phyloP scores from a whole-genome alignment of 805 yeast species.

The Suhomyces xylopsoci region DNA sequence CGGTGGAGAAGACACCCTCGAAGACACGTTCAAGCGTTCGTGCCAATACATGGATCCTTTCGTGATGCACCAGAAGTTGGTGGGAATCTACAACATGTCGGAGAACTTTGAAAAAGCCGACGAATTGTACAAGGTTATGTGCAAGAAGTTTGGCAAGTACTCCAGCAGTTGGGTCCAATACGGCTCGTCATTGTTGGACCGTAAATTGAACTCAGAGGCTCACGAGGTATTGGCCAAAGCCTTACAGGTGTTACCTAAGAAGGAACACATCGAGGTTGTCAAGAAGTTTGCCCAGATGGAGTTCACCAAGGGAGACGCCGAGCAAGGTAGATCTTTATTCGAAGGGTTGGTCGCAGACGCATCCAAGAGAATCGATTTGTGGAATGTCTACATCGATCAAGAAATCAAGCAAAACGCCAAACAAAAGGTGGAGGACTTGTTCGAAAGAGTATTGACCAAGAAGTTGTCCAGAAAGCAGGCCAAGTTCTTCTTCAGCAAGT shows the following conservation, averaged over 20 bases:
- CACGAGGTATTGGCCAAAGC: slow-evolving; percentile 75
- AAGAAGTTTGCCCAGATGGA: slow-evolving; percentile 88
- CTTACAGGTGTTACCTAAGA: slow-evolving; percentile 64
- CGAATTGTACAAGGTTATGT: slow-evolving; percentile 58
- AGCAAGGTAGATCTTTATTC: slow-evolving; percentile 90
- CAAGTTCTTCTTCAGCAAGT: slow-evolving; percentile 88
- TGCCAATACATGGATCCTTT: slow-evolving; percentile 90
- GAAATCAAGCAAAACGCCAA: slow-evolving; percentile 74
- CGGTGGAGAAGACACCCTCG: slow-evolving; percentile 80
- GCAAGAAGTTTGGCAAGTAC: slow-evolving; percentile 73
- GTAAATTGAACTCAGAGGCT: slow-evolving; percentile 55
- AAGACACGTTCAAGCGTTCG: slow-evolving; percentile 77
- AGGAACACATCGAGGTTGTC: slow-evolving; percentile 75
- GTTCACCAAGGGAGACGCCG: slow-evolving; percentile 82
- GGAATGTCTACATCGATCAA: slow-evolving; percentile 95
- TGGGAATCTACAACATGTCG: slow-evolving; percentile 69
- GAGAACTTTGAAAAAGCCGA: slow-evolving; percentile 73
- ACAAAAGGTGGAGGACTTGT: slow-evolving; percentile 68
- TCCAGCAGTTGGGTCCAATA: slow-evolving; percentile 77
- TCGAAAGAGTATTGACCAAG: slow-evolving; percentile 70
- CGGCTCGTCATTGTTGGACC: slow-evolving; percentile 71
- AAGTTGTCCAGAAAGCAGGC: slow-evolving; percentile 86
- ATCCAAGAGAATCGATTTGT: slow-evolving; percentile 86
- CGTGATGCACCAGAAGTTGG: slow-evolving; percentile 75
- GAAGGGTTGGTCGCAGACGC: slow-evolving; percentile 90